A percentile compares a stretch with the other conserved stretches of the same genome.
Evolutionary conservation across 331 rosid genomes (phyloP).

Genomic region (Stylosanthes scabra): DNA sequence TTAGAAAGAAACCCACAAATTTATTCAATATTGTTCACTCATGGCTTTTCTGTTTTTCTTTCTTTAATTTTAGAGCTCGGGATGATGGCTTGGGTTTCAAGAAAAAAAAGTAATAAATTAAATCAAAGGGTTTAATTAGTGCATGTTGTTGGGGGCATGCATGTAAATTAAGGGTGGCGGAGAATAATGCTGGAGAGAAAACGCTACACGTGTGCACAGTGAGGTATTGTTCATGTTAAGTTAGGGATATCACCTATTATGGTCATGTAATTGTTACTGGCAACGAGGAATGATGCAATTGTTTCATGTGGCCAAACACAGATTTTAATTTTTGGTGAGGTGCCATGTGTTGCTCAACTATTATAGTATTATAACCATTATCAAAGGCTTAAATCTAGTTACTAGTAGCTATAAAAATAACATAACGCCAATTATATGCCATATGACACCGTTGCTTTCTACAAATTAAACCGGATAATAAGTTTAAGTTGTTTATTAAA

Average conservation of each 20-base stretch:
- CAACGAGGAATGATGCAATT: not conserved
- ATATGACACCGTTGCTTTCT: too few relatives aligned
- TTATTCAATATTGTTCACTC: not conserved
- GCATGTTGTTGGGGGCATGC: not conserved
- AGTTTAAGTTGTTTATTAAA: too few relatives aligned
- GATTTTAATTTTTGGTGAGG: not conserved
- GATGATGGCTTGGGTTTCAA: not conserved
- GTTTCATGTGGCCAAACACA: not conserved
- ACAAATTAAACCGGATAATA: too few relatives aligned
- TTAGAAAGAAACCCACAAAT: not conserved
- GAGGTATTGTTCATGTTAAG: not conserved
- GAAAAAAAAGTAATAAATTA: not conserved
- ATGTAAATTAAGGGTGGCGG: conserved; percentile 16
- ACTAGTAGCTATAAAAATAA: too few relatives aligned
- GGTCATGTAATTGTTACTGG: not conserved
- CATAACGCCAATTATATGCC: too few relatives aligned
- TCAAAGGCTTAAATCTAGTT: too few relatives aligned
- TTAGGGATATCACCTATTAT: not conserved
- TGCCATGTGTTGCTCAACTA: too few relatives aligned
- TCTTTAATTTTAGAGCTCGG: conserved; percentile 1
- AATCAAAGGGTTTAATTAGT: not conserved
- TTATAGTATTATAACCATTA: too few relatives aligned
- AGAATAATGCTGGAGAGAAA: conserved; percentile 9
- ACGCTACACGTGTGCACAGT: conserved; percentile 39
- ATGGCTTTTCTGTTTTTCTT: not conserved